phyloP scores from a whole-genome alignment of 352 stramenopile genomes.

The Pythium guiyangense region DNA sequence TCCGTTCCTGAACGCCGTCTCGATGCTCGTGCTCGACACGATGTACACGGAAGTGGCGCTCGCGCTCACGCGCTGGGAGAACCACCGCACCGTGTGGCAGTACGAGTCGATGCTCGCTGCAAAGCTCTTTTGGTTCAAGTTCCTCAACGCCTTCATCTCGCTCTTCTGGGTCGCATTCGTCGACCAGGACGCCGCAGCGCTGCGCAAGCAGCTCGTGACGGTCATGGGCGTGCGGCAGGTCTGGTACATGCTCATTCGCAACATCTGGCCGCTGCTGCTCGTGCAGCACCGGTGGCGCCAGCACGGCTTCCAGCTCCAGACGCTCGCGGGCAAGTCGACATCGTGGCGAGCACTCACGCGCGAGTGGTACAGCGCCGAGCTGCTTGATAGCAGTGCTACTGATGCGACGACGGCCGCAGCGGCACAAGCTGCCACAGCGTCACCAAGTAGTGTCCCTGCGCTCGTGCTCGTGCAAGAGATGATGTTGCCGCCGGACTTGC shows the following conservation, averaged over 20 bases:
- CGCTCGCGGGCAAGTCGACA: background rate
- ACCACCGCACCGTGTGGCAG: slow-evolving; percentile 75
- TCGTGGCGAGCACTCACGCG: slow-evolving; percentile 18
- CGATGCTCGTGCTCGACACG: slow-evolving; percentile 71
- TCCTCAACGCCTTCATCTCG: slow-evolving; percentile 78
- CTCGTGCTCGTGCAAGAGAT: slow-evolving; percentile 63
- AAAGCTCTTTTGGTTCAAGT: slow-evolving; percentile 84
- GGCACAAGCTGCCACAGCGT: background rate
- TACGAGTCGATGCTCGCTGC: slow-evolving; percentile 72
- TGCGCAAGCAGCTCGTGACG: slow-evolving; percentile 64
- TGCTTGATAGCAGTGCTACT: slow-evolving; percentile 6
- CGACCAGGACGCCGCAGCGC: slow-evolving; percentile 33
- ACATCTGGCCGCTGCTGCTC: slow-evolving; percentile 44
- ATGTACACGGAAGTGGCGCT: slow-evolving; percentile 62
- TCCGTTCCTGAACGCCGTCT: slow-evolving; percentile 57
- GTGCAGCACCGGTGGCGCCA: slow-evolving; percentile 40
- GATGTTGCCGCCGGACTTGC: slow-evolving; percentile 62
- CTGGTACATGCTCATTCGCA: slow-evolving; percentile 53
- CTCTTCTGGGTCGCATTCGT: slow-evolving; percentile 80
- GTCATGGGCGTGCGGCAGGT: slow-evolving; percentile 70
- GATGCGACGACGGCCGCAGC: too few relatives aligned
- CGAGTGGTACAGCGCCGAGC: slow-evolving; percentile 61
- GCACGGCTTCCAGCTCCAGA: slow-evolving; percentile 30
- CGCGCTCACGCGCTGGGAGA: slow-evolving; percentile 60
- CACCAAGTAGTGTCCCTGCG: slow-evolving; percentile 19